Percentiles rank a stretch among this genome's conserved stretches.
phyloP scores from a whole-genome alignment of 305 asterid species.

The Fraxinus xanthoxyloides region DNA sequence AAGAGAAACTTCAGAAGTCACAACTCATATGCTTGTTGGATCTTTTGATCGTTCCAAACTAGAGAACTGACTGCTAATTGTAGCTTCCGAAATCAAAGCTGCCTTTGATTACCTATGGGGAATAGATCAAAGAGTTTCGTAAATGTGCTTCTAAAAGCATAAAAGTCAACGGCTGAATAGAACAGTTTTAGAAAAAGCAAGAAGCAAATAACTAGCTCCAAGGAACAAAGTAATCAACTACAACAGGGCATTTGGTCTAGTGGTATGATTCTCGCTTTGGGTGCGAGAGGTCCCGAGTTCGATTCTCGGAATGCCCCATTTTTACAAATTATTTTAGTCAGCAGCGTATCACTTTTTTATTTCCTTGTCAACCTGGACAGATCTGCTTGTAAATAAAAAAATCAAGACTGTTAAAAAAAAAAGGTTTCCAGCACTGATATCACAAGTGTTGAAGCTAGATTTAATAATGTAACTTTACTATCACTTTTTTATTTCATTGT shows the following conservation, averaged over 20 bases:
- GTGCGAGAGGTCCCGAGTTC: conserved; percentile 71
- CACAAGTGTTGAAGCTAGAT: neutral
- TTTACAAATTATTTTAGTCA: neutral
- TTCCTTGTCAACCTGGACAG: neutral
- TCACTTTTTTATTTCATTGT: neutral
- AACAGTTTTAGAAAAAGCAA: conserved; percentile 16
- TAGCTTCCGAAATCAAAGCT: neutral
- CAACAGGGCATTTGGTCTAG: conserved; percentile 60
- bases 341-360: neutral
- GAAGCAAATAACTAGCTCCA: neutral
- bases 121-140: neutral
- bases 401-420: neutral
- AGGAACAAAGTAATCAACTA: neutral
- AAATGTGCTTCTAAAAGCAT: neutral
- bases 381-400: neutral
- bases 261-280: conserved; percentile 59
- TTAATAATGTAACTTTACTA: neutral
- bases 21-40: neutral
- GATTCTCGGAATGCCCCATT: conserved; percentile 56
- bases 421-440: neutral
- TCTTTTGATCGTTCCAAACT: neutral
- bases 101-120: neutral
- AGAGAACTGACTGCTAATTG: neutral
- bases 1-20: neutral
- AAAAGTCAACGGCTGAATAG: neutral